Evolutionary conservation across 192 early-diverging fungal genomes (phyloP).

Genomic region (Allomyces arbusculus): DNA sequence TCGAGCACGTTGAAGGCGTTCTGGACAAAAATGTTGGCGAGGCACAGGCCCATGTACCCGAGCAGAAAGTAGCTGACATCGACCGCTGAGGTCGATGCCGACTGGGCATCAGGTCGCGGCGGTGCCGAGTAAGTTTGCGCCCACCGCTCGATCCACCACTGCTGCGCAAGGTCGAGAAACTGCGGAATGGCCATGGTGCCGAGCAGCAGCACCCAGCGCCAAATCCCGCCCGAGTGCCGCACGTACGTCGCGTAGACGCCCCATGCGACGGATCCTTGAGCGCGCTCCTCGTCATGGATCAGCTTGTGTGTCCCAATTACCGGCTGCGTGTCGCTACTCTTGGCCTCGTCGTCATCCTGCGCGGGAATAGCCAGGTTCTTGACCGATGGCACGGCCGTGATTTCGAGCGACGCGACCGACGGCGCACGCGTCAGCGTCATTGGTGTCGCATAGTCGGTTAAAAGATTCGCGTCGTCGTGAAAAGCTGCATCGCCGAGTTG

Average conservation of each 20-base stretch:
- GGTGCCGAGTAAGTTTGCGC: conserved; percentile 4
- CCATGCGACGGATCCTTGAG: conserved; percentile 52
- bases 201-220: conserved; percentile 36
- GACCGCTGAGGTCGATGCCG: conserved; percentile 6
- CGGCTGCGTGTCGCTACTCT: conserved; percentile 11
- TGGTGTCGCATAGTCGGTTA: too few relatives aligned
- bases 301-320: conserved; percentile 28
- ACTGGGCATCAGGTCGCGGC: too few relatives aligned
- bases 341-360: conserved; percentile 16
- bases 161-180: conserved; percentile 19
- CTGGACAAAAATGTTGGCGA: conserved; percentile 16
- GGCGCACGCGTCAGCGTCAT: too few relatives aligned
- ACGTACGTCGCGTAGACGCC: conserved; percentile 62
- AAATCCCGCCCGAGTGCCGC: conserved; percentile 34
- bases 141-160: conserved; percentile 50
- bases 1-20: conserved; percentile 18
- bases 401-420: too few relatives aligned
- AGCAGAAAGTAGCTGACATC: conserved; percentile 39
- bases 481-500: too few relatives aligned
- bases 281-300: conserved; percentile 65
- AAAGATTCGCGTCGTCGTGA: too few relatives aligned
- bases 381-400: conserved; percentile 1
- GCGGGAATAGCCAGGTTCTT: conserved; percentile 19
- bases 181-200: conserved; percentile 22
- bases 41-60: conserved; percentile 36